phyloP scores from a whole-genome alignment of 192 early-diverging fungal genomes.

The Dimargaris cristalligena region DNA sequence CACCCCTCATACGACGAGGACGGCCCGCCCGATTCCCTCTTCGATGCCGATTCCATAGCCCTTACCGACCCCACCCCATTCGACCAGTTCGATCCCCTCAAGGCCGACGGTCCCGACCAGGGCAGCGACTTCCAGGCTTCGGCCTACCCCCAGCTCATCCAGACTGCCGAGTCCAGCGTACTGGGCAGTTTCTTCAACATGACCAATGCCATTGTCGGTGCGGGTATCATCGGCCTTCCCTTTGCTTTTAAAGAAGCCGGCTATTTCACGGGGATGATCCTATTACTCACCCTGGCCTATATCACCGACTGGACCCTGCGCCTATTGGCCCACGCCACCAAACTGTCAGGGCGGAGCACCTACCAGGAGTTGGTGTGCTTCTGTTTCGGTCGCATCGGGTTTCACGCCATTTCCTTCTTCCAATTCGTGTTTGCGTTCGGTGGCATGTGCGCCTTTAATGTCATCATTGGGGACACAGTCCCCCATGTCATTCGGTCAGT shows the following conservation, averaged over 20 bases:
- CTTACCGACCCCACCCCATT: neutral
- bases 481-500: slow-evolving; percentile 65
- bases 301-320: slow-evolving; percentile 63
- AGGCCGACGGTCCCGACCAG: neutral
- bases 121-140: too few species aligned
- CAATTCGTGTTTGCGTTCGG: slow-evolving; percentile 91
- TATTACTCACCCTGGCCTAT: slow-evolving; percentile 31
- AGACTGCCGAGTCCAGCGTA: slow-evolving; percentile 11
- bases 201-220: slow-evolving; percentile 88
- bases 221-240: slow-evolving; percentile 72
- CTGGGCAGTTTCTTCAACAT: slow-evolving; percentile 53
- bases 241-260: slow-evolving; percentile 74
- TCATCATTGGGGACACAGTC: slow-evolving; percentile 69
- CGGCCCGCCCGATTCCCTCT: too few species aligned
- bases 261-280: slow-evolving; percentile 29
- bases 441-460: slow-evolving; percentile 37
- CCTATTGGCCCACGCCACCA: slow-evolving; percentile 51
- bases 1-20: too few species aligned
- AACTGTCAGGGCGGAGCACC: slow-evolving; percentile 55
- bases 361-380: slow-evolving; percentile 74
- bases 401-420: slow-evolving; percentile 66
- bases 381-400: slow-evolving; percentile 64
- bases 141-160: too few species aligned
- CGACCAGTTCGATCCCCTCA: neutral
- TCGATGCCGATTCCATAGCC: neutral